A percentile compares a stretch with the other conserved stretches of the same genome.
These are phyloP conservation scores for Metschnikowia rubicola DNA, from an alignment of 805 yeast species.

Conservation along the genomic window DNA sequence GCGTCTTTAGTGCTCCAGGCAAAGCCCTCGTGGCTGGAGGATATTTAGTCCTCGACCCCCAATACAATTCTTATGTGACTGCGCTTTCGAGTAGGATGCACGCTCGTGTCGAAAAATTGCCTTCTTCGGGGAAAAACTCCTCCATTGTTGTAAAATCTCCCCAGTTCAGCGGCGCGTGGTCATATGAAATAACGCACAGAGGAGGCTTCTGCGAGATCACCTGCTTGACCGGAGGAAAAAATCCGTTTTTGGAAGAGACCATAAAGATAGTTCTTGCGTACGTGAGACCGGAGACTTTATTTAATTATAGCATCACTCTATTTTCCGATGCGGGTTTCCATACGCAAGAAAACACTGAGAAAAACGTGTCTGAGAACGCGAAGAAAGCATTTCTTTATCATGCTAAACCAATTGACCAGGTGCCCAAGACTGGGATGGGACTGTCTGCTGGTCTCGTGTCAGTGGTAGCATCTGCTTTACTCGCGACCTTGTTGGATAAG, in stretches of 20 bases:
- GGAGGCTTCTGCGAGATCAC: constrained; percentile 1
- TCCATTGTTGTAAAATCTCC: constrained; percentile 59
- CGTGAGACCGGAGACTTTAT: constrained; percentile 29
- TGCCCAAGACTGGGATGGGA: constrained; percentile 93
- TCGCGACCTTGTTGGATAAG: constrained; percentile 32
- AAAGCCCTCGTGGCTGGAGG: constrained; percentile 95
- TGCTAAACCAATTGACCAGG: constrained; percentile 54
- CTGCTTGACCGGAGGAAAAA: constrained; percentile 30
- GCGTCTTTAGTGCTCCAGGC: constrained; percentile 89
- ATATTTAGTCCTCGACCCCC: constrained; percentile 80
- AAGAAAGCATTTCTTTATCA: constrained; percentile 57
- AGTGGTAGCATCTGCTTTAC: constrained; percentile 67
- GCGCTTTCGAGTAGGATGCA: constrained; percentile 91
- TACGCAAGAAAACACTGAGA: constrained; percentile 54
- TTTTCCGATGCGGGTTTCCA: constrained; percentile 89
- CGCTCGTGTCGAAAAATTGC: constrained; percentile 44
- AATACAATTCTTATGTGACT: constrained; percentile 71
- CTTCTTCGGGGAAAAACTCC: constrained; percentile 11
- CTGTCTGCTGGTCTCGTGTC: constrained; percentile 93
- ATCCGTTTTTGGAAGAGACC: constrained; percentile 75
- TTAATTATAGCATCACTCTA: constrained; percentile 49
- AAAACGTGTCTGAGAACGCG: constrained; percentile 33
- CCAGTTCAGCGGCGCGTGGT: constrained; percentile 78
- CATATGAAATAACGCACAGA: constrained; percentile 32
- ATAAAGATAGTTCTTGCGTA: constrained; percentile 55